phyloP scores from a whole-genome alignment of 202 grass and related monocot genomes.

The Hordeum pubiflorum region DNA sequence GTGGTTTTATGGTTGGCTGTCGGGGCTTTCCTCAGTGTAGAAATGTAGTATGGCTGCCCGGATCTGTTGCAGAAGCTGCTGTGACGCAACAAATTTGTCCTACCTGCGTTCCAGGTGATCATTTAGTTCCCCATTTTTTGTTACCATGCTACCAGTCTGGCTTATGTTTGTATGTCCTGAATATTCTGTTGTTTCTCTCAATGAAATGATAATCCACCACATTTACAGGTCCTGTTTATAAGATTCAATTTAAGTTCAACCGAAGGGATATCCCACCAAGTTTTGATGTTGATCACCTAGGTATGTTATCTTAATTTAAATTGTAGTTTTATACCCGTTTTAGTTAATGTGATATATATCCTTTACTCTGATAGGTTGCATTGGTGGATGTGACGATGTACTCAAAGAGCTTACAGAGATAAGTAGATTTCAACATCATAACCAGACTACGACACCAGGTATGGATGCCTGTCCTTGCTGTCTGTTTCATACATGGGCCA shows the following conservation, averaged over 20 bases:
- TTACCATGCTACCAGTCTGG: constrained; percentile 4
- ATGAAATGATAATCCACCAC: background rate
- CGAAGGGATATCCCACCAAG: constrained; percentile 86
- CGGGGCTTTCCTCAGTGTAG: constrained; percentile 81
- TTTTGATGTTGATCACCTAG: constrained; percentile 84
- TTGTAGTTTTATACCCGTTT: background rate
- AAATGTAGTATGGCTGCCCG: constrained; percentile 91
- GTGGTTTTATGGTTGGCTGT: constrained; percentile 90
- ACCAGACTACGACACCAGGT: constrained; percentile 54
- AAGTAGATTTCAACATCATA: constrained; percentile 59
- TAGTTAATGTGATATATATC: constrained; percentile 9
- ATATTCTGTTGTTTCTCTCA: constrained; percentile 12
- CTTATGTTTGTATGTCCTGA: constrained; percentile 12
- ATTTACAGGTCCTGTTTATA: constrained; percentile 57
- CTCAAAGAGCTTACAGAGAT: constrained; percentile 78
- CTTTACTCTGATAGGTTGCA: constrained; percentile 53
- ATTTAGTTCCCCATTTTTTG: constrained; percentile 15
- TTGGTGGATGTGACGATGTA: constrained; percentile 79
- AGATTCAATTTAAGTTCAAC: constrained; percentile 83
- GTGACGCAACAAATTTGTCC: constrained; percentile 73
- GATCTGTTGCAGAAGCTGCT: constrained; percentile 67
- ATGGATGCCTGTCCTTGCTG: constrained; percentile 1
- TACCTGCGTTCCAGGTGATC: constrained; percentile 68
- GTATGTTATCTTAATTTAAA: constrained; percentile 33
- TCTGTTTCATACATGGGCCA: background rate